A percentile compares a stretch with the other conserved stretches of the same genome.
Evolutionary conservation across 2,329 filamentous ascomycete species (phyloP).

Genomic region (Penicillium sp.): DNA sequence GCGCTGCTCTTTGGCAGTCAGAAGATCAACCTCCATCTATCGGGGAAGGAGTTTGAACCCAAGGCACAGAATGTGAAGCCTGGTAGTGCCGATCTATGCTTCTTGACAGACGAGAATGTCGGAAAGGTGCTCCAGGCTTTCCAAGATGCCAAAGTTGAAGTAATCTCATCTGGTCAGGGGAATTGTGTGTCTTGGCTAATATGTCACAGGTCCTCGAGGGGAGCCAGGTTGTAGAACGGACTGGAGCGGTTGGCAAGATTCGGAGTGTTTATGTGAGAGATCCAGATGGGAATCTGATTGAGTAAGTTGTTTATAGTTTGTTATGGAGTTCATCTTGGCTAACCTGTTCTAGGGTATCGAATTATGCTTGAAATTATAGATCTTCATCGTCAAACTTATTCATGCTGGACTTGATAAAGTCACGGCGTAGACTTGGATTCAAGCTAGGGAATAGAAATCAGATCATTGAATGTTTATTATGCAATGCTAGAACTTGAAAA

Average conservation of each 20-base stretch:
- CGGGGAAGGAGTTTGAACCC: conserved; percentile 63
- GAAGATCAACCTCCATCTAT: conserved; percentile 66
- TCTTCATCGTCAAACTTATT: not conserved
- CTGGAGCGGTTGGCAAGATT: conserved; percentile 60
- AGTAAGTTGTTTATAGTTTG: conserved; percentile 49
- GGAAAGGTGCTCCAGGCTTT: conserved; percentile 47
- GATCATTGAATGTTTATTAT: no score
- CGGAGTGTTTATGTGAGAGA: conserved; percentile 65
- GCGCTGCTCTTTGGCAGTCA: conserved; percentile 62
- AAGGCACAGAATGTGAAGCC: conserved; percentile 59
- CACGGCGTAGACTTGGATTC: not conserved
- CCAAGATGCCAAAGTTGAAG: conserved; percentile 52
- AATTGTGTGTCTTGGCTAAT: conserved; percentile 5
- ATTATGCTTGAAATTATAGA: conserved; percentile 7
- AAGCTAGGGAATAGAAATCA: not conserved
- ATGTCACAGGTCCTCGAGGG: conserved; percentile 49
- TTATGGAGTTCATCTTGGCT: not conserved
- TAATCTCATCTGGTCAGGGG: not conserved
- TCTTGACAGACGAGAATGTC: conserved; percentile 58
- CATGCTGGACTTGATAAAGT: not conserved
- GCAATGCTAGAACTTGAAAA: no score
- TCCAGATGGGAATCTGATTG: conserved; percentile 65
- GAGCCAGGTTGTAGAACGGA: conserved; percentile 57
- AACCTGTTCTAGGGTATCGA: conserved; percentile 8
- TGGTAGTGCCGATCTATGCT: conserved; percentile 65